Evolutionary conservation across 2,329 filamentous ascomycete species (phyloP).

Genomic region (Xylaria digitata): DNA sequence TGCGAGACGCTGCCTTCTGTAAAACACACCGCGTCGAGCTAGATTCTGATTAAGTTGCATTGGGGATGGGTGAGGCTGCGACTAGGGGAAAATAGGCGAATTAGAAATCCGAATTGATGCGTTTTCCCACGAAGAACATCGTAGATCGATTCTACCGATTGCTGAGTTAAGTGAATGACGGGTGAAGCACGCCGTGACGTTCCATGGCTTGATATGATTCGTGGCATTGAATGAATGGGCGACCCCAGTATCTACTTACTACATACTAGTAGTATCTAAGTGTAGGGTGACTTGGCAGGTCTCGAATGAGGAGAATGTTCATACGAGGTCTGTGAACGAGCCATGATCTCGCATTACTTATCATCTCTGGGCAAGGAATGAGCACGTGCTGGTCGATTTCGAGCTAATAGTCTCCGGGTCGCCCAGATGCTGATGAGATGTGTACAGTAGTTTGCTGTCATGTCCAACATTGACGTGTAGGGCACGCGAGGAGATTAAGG

Average conservation of each 20-base stretch:
- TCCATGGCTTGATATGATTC: slow-evolving; percentile 3
- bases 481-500: slow-evolving; percentile 14
- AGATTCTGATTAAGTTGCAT: slow-evolving; percentile 16
- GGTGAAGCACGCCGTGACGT: slow-evolving; percentile 18
- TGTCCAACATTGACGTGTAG: slow-evolving; percentile 18
- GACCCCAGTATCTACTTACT: slow-evolving; percentile 3
- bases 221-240: slow-evolving; percentile 22
- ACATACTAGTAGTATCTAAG: neutral
- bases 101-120: slow-evolving; percentile 10
- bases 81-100: neutral
- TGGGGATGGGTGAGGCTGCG: slow-evolving; percentile 19
- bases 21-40: slow-evolving; percentile 19
- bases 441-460: slow-evolving; percentile 8
- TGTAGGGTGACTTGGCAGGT: neutral
- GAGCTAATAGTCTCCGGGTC: neutral
- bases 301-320: neutral
- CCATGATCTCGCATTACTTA: neutral
- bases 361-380: neutral
- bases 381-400: neutral
- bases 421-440: neutral
- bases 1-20: slow-evolving; percentile 21
- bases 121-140: slow-evolving; percentile 6
- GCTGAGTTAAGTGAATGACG: slow-evolving; percentile 4
- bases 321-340: neutral
- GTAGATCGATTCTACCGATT: slow-evolving; percentile 4